Conservation (phyloP, 2,329 filamentous ascomycete genomes). For the Catunica adiposa region DNA sequence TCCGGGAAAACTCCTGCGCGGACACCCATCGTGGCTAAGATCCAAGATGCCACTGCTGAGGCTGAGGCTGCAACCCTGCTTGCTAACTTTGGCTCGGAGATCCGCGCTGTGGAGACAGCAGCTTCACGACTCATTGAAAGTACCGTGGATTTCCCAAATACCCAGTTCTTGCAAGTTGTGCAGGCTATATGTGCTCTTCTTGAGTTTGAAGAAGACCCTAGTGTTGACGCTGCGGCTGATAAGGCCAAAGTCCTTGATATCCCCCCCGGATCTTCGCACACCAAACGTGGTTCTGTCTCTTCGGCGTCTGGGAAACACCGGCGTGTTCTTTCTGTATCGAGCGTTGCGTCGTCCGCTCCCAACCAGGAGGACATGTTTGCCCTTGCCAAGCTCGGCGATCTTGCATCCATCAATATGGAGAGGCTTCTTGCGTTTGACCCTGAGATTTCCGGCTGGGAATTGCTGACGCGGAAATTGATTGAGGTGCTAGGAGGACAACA, state of each 20-base stretch:
- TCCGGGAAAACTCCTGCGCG: conserved; percentile 38
- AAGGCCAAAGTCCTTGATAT: conserved; percentile 9
- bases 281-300: conserved; percentile 21
- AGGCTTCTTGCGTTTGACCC: conserved; percentile 54
- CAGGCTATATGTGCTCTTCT: conserved; percentile 59
- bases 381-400: conserved; percentile 54
- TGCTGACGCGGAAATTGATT: conserved; percentile 42
- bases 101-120: conserved; percentile 76
- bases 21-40: conserved; percentile 29
- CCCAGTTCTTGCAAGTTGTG: conserved; percentile 63
- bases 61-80: conserved; percentile 35
- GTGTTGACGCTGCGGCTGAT: background rate
- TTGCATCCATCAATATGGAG: conserved; percentile 58
- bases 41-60: conserved; percentile 32
- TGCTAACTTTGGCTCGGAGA: conserved; percentile 60
- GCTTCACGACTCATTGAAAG: conserved; percentile 78
- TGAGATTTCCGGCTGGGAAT: conserved; percentile 57
- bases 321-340: conserved; percentile 32
- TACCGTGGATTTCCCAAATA: conserved; percentile 76
- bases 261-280: conserved; percentile 16
- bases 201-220: conserved; percentile 20
- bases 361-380: conserved; percentile 51
- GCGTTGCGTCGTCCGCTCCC: conserved; percentile 29
- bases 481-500: conserved; percentile 30
- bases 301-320: conserved; percentile 26